Evolutionary conservation across 2,329 filamentous ascomycete species (phyloP).

Genomic region (Penicillium italicum): DNA sequence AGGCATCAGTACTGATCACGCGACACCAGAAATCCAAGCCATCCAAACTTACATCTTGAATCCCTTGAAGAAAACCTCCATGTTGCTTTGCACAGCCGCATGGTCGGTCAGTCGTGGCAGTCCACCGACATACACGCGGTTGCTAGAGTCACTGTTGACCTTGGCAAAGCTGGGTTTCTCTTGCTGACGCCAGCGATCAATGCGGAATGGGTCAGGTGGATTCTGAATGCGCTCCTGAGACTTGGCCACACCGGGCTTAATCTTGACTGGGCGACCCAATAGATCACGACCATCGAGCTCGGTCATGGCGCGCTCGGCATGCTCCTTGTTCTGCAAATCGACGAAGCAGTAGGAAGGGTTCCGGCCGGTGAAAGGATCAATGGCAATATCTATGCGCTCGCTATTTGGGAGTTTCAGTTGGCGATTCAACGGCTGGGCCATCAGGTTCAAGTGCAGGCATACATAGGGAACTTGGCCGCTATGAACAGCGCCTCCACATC

Average conservation of each 20-base stretch:
- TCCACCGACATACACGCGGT: conserved; percentile 48
- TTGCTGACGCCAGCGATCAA: conserved; percentile 45
- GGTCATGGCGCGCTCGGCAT: conserved; percentile 57
- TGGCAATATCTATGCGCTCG: conserved; percentile 63
- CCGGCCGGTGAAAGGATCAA: conserved; percentile 63
- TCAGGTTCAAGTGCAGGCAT: conserved; percentile 16
- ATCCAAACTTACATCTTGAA: conserved; percentile 39
- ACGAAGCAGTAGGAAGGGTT: conserved; percentile 75
- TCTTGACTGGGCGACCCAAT: conserved; percentile 58
- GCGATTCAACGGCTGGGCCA: conserved; percentile 4
- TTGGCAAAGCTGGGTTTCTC: conserved; percentile 38
- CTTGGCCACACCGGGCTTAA: conserved; percentile 63
- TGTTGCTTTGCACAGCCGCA: conserved; percentile 41
- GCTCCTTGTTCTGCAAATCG: conserved; percentile 57
- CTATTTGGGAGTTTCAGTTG: conserved; percentile 32
- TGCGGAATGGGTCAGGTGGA: conserved; percentile 23
- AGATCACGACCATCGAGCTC: conserved; percentile 55
- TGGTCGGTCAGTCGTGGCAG: conserved; percentile 45
- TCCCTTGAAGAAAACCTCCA: conserved; percentile 45
- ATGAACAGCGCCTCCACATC: conserved; percentile 51
- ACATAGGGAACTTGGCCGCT: conserved; percentile 38
- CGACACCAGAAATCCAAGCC: not conserved
- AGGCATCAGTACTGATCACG: conserved; percentile 1
- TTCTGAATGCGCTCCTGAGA: conserved; percentile 30
- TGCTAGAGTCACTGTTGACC: conserved; percentile 36